These are phyloP conservation scores for Zygosaccharomyces bailii DNA, from an alignment of 805 yeast species.

Conservation along the genomic window DNA sequence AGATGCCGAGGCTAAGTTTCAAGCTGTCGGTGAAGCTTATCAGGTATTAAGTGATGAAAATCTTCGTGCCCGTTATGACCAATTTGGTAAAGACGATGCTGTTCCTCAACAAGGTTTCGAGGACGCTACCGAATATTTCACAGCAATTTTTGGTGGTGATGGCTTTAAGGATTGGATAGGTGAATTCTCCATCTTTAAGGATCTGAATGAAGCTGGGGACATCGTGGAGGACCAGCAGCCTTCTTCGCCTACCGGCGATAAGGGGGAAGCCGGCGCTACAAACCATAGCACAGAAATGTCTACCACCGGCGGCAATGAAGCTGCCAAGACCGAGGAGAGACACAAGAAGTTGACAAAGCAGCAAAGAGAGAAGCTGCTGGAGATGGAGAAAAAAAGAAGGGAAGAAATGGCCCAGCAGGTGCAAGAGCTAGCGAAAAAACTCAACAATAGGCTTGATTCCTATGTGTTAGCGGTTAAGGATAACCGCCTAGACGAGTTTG, in stretches of 20 bases:
- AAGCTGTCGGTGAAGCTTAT: slow-evolving; percentile 66
- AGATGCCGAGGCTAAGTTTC: slow-evolving; percentile 81
- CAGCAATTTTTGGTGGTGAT: slow-evolving; percentile 80
- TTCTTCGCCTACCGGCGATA: slow-evolving; percentile 2
- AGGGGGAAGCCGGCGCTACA: slow-evolving; percentile 20
- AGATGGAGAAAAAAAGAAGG: slow-evolving; percentile 53
- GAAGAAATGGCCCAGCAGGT: slow-evolving; percentile 48
- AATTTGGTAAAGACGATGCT: slow-evolving; percentile 75
- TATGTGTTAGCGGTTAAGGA: slow-evolving; percentile 46
- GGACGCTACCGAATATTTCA: slow-evolving; percentile 84
- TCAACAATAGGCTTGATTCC: slow-evolving; percentile 46
- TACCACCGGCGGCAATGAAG: slow-evolving; percentile 16
- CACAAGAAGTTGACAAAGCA: slow-evolving; percentile 34
- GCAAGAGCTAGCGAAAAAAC: slow-evolving; percentile 46
- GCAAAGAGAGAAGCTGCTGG: slow-evolving; percentile 48
- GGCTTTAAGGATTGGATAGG: slow-evolving; percentile 77
- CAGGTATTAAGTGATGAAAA: slow-evolving; percentile 74
- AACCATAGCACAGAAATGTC: slow-evolving; percentile 6
- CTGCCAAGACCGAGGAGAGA: slow-evolving; percentile 38
- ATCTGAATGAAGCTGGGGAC: slow-evolving; percentile 56
- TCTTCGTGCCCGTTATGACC: slow-evolving; percentile 71
- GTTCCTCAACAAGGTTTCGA: slow-evolving; percentile 69
- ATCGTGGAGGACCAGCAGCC: slow-evolving; percentile 31
- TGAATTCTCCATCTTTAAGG: slow-evolving; percentile 65
- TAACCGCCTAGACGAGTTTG: slow-evolving; percentile 48